Evolutionary conservation across 2,329 filamentous ascomycete species (phyloP).

Genomic region (Diaporthe sp.): DNA sequence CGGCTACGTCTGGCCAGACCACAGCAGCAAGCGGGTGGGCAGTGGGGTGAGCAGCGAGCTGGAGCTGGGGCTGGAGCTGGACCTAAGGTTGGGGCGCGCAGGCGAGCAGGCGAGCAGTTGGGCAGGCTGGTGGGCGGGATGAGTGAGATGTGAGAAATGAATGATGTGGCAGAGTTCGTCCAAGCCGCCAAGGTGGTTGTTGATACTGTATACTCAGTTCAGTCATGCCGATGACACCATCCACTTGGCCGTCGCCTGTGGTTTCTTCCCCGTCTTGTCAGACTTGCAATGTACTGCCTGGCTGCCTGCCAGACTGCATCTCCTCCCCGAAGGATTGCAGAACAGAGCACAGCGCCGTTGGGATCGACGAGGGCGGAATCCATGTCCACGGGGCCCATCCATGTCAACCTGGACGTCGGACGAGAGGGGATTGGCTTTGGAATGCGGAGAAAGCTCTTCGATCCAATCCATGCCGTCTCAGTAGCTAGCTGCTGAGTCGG

Average conservation of each 20-base stretch:
- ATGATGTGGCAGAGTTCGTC: constrained; percentile 12
- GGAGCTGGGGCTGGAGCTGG: neutral
- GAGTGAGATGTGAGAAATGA: neutral
- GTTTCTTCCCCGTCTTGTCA: constrained; percentile 11
- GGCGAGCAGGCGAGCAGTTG: neutral
- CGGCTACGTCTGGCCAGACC: constrained; percentile 11
- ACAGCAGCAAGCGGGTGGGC: neutral
- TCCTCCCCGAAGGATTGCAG: constrained; percentile 19
- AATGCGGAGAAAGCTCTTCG: constrained; percentile 1
- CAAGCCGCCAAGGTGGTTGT: neutral
- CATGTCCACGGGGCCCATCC: constrained; percentile 9
- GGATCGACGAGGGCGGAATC: constrained; percentile 12
- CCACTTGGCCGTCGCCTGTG: constrained; percentile 1
- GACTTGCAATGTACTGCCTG: neutral
- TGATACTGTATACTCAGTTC: neutral
- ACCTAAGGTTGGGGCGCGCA: neutral
- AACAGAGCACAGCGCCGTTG: constrained; percentile 2
- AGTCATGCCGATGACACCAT: neutral
- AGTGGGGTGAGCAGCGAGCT: constrained; percentile 3
- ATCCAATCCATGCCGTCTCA: constrained; percentile 9
- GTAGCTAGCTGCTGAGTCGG: neutral
- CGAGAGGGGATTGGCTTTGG: constrained; percentile 21
- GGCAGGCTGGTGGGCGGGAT: neutral
- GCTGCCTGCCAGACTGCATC: neutral
- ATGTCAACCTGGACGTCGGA: constrained; percentile 11